Evolutionary conservation across 2,329 filamentous ascomycete species (phyloP).

Genomic region (Penicillium sp.): DNA sequence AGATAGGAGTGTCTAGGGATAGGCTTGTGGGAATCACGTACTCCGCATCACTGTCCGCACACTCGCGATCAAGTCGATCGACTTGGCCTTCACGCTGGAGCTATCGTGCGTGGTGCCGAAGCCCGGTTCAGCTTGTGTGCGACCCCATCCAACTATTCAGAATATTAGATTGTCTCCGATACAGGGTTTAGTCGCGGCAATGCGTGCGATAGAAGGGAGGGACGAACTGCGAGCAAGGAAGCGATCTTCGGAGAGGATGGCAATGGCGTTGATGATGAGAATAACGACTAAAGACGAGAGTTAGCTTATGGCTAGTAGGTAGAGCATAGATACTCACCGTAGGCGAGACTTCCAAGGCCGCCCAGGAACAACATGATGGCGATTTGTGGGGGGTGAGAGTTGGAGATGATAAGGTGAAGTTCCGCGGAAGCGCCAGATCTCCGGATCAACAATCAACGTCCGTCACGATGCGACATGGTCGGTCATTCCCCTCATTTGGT

Average conservation of each 20-base stretch:
- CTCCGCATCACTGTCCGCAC: slow-evolving; percentile 89
- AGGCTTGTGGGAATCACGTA: slow-evolving; percentile 46
- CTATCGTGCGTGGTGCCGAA: slow-evolving; percentile 69
- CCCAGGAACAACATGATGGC: slow-evolving; percentile 62
- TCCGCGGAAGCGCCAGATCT: slow-evolving; percentile 27
- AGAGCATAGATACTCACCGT: slow-evolving; percentile 48
- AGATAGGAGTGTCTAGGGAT: no score
- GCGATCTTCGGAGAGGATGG: slow-evolving; percentile 88
- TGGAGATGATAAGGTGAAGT: slow-evolving; percentile 21
- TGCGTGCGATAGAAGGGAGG: slow-evolving; percentile 4
- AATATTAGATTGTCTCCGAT: no score
- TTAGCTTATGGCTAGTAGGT: neutral
- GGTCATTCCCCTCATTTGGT: slow-evolving; percentile 6
- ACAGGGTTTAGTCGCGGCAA: no score
- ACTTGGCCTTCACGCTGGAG: slow-evolving; percentile 75
- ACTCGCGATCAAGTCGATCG: slow-evolving; percentile 83
- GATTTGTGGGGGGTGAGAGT: slow-evolving; percentile 7
- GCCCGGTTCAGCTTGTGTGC: slow-evolving; percentile 58
- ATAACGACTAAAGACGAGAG: slow-evolving; percentile 56
- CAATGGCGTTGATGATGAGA: slow-evolving; percentile 88
- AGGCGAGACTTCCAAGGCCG: slow-evolving; percentile 64
- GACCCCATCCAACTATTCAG: slow-evolving; percentile 69
- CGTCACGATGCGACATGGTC: slow-evolving; percentile 21
- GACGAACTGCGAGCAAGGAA: slow-evolving; percentile 72
- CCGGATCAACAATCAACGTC: slow-evolving; percentile 20